Conservation (phyloP, 176 grass and related monocot species). For the Cenchrus purpureus region DNA sequence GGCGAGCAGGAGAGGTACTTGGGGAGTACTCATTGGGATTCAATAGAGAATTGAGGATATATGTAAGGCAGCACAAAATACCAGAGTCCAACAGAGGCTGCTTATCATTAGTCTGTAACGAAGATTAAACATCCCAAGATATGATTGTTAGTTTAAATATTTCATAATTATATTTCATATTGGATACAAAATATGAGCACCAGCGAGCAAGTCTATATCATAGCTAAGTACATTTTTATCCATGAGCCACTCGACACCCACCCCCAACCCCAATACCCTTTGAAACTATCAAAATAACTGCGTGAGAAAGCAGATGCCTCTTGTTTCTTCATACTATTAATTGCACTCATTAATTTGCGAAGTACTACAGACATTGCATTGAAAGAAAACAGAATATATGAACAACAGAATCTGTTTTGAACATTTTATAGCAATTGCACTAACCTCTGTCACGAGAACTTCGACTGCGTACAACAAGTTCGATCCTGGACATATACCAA, state of each 20-base stretch:
- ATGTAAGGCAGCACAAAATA: conserved; percentile 96
- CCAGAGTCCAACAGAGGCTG: conserved; percentile 97
- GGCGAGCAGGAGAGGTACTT: conserved; percentile 45
- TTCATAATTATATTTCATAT: conserved; percentile 17
- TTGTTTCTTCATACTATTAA: conserved; percentile 26
- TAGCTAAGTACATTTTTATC: conserved; percentile 27
- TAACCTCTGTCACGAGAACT: conserved; percentile 96
- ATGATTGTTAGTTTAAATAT: conserved; percentile 35
- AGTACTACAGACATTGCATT: conserved; percentile 4
- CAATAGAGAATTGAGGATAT: conserved; percentile 91
- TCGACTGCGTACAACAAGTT: conserved; percentile 94
- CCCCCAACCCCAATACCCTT: conserved; percentile 17
- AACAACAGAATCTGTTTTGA: conserved; percentile 22
- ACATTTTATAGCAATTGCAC: conserved; percentile 47
- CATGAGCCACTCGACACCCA: background rate
- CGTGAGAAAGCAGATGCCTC: conserved; percentile 18
- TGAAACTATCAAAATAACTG: background rate
- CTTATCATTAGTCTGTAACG: conserved; percentile 77
- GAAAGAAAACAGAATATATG: conserved; percentile 35
- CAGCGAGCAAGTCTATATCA: conserved; percentile 25
- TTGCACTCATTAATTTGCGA: conserved; percentile 25
- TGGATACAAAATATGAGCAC: conserved; percentile 33
- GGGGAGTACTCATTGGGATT: conserved; percentile 60
- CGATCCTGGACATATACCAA: conserved; percentile 88
- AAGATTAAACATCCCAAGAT: conserved; percentile 61